Base-by-base conservation (phyloP, 208 protist species). In the Trichomonas tenax region DNA sequence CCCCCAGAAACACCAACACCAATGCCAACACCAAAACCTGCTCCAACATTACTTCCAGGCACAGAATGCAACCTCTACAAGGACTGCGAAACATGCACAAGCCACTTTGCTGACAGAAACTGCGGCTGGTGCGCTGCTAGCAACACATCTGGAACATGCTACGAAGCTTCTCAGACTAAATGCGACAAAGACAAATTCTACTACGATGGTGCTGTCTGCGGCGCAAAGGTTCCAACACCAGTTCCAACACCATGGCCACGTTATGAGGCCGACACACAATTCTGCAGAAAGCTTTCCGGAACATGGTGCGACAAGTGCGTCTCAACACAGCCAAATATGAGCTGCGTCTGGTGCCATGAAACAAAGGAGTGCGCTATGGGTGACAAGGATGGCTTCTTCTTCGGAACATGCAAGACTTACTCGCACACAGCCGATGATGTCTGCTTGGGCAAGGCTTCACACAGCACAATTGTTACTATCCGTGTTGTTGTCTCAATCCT, bases 291-390 rank as follows among this genome's bases (percentile, higher is more conserved):
- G 9, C n/a, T 93, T 23, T 41, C 86, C 41, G 44, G n/a, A 4
- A 41, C 23, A 51, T 93, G 44, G 40, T 93, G 86, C 26, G 14
- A 34, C 3, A 93, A 93, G 31, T 93, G 86, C 44, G 86, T 93
- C 10, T 93, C 86, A 23, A 38, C 86, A 48, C 41, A 93, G 8
- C 15, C 34, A 26, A 44, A 41, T 48, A 48, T 58, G 44, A 51
- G 44, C 17, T 93, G 86, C 44, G 86, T 41, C 15, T 93, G 86
- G 86, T 93, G 86, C 44, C 44, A 48, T 38, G 14, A 38, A 38
- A 51, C 86, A 51, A 93, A 93, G 45, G 86, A 93, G 31, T 93
- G 86, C 44, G 36, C 46, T 36, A 93, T 93, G 44, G 86, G 86
- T 51, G 86, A 93, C 51, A 31, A 11, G 0, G 10, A 48, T 21